A percentile compares a stretch with the other conserved stretches of the same genome.
phyloP scores from a whole-genome alignment of 2,329 filamentous ascomycete genomes.

The Zalaria obscura region DNA sequence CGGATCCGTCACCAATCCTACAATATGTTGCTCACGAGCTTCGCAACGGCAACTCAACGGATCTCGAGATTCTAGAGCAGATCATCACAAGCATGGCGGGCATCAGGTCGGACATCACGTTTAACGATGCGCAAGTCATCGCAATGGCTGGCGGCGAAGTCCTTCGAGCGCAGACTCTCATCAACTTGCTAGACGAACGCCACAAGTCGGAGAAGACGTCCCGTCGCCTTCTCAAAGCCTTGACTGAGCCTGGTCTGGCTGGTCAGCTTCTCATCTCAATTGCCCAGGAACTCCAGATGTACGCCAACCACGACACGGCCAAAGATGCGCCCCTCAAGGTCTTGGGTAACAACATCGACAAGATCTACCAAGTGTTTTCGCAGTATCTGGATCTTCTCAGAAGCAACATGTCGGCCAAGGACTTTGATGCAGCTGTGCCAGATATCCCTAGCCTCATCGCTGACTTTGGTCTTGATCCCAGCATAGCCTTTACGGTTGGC shows the following conservation, averaged over 20 bases:
- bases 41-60: slow-evolving; percentile 67
- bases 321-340: slow-evolving; percentile 74
- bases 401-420: slow-evolving; percentile 57
- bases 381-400: slow-evolving; percentile 85
- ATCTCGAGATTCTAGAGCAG: slow-evolving; percentile 82
- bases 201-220: slow-evolving; percentile 55
- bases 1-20: slow-evolving; percentile 73
- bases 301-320: slow-evolving; percentile 60
- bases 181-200: slow-evolving; percentile 67
- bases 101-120: slow-evolving; percentile 72
- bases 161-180: slow-evolving; percentile 66
- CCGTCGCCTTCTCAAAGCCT: slow-evolving; percentile 62
- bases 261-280: slow-evolving; percentile 78
- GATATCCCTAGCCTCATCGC: slow-evolving; percentile 58
- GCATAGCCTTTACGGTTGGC: slow-evolving; percentile 73
- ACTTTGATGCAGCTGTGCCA: slow-evolving; percentile 70
- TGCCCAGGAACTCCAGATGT: slow-evolving; percentile 79
- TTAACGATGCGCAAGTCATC: slow-evolving; percentile 75
- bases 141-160: slow-evolving; percentile 78
- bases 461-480: slow-evolving; percentile 66
- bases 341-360: slow-evolving; percentile 75
- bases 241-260: slow-evolving; percentile 65
- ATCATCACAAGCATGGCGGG: slow-evolving; percentile 88
- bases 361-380: slow-evolving; percentile 69
- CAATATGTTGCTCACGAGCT: slow-evolving; percentile 84